Base-by-base conservation (phyloP, 2,329 filamentous ascomycete species). In the Neoscytalidium dimidiatum region DNA sequence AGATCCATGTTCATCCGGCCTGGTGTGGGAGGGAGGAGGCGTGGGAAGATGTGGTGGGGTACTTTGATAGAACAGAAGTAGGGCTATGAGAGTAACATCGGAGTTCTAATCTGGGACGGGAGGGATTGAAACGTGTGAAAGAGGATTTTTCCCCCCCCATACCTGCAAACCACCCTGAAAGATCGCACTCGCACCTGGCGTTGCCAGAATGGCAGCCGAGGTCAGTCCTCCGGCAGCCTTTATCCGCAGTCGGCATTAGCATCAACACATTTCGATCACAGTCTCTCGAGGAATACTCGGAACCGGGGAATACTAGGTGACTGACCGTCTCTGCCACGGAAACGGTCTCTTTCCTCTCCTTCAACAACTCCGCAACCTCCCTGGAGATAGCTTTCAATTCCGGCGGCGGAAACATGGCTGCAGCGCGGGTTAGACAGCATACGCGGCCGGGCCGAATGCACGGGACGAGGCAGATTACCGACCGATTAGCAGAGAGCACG, bases 221-320 rank as follows among this genome's bases (percentile, higher is more conserved):
- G 89, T 84, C 31, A 90, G 80, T 14, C 87, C 87, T 35, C 87
- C 87, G 8, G 87, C 85, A 53, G 86, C 87, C 83, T 85, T 64
- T 17, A 7, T 3, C 9, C 21, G 28, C 7, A 1, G n/a, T 31
- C 41, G 23, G n/a, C 6, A 52, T 33, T 19, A 29, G 41, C n/a
- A n/a, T 21, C 8, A 14, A 9, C 17, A 6, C 29, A 28, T 11
- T 8, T 17, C 14, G 7, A 6, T 13, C 3, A 19, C 28, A 13
- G 8, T 4, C 49, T 46, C n/a, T 5, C n/a, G 9, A 11, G 21
- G 41, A 44, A 17, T 44, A 7, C 11, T 44, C 41, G 5, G n/a
- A n/a, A n/a, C n/a, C n/a, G n/a, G 13, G 2, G 7, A 29, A 61
- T 28, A 43, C 33, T 17, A 14, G 61, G 14, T 28, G 28, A 70